Base-by-base conservation (phyloP, 2,329 filamentous ascomycete species). In the Colletotrichum gloeosporioides region DNA sequence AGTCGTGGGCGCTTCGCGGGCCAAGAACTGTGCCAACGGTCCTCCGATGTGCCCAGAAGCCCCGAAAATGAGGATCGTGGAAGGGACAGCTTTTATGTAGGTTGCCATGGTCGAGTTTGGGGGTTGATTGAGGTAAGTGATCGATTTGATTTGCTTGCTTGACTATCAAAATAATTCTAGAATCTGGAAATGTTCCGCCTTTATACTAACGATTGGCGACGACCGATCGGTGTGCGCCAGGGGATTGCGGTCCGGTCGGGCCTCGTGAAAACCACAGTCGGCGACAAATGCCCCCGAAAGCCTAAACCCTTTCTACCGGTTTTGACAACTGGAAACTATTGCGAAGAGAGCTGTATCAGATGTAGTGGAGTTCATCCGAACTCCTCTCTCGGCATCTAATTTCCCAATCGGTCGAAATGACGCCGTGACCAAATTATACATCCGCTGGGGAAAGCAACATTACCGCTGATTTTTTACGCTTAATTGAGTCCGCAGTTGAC, bases 11-110 rank as follows among this genome's bases (percentile, higher is more conserved):
- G 69, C 61, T n/a, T 65, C 44, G 3, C 18, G n/a, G 16, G 15
- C 13, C 0, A 71, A 49, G 15, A 59, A 66, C 22, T 57, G 16
- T 3, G 69, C 22, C 13, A 71, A 32, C 15, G 61, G 69, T 18
- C 32, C 44, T 16, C 69, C 69, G 16, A 71, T 71, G 16, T 71
- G 69, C 12, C 31, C 61, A 8, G 69, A 39, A 4, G 69, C 69
- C 22, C 69, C 69, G 10, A 66, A 66, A 25, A 66, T 59, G 15
- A 71, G 61, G 31, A 71, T 66, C 25, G 22, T 66, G 12, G 44
- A 39, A 7, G 69, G 69, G 8, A 65, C 36, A 10, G 61, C 29
- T 25, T 66, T 71, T 2, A 39, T 10, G 12, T 66, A 71, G 13
- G n/a, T 16, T 2, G 61, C 22, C 69, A 71, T 71, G 2, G 6